These are phyloP conservation scores for Eimeria praecox DNA, from an alignment of 169 alveolate genomes.

Conservation along the genomic window DNA sequence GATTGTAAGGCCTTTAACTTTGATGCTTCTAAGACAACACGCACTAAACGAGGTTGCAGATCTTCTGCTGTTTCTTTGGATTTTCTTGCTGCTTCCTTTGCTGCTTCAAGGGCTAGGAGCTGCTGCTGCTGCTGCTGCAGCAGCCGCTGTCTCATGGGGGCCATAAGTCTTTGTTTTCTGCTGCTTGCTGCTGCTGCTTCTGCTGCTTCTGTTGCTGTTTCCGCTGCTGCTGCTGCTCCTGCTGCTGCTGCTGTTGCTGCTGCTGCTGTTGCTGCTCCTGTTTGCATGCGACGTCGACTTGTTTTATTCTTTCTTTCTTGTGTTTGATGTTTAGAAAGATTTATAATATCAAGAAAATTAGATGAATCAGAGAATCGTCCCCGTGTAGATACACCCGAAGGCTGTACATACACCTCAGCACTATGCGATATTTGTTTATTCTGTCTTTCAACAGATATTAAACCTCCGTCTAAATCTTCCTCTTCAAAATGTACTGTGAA, in stretches of 20 bases:
- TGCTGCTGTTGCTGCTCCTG: not conserved
- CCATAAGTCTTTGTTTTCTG: not conserved
- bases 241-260: conserved; percentile 33
- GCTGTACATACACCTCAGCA: not conserved
- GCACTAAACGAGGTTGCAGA: not conserved
- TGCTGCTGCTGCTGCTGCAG: conserved; percentile 15
- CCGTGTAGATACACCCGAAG: not conserved
- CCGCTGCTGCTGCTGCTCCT: not conserved
- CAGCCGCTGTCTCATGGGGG: conserved; percentile 34
- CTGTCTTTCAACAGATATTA: not conserved
- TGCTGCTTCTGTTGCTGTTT: not conserved
- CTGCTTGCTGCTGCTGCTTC: not conserved
- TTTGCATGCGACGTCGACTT: too few species aligned
- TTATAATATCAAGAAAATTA: too few species aligned
- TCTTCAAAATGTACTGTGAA: not conserved
- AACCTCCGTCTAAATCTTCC: not conserved
- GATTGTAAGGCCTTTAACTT: conserved; percentile 10
- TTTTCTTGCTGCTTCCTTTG: not conserved
- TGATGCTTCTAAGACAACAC: not conserved
- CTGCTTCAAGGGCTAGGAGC: not conserved
- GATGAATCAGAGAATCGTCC: too few species aligned
- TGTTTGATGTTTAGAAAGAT: too few species aligned
- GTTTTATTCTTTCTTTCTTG: too few species aligned
- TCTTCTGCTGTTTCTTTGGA: not conserved
- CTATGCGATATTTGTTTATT: not conserved